These are phyloP conservation scores for Syzygium oleosum DNA, from an alignment of 345 rosid genomes.

Conservation along the genomic window DNA sequence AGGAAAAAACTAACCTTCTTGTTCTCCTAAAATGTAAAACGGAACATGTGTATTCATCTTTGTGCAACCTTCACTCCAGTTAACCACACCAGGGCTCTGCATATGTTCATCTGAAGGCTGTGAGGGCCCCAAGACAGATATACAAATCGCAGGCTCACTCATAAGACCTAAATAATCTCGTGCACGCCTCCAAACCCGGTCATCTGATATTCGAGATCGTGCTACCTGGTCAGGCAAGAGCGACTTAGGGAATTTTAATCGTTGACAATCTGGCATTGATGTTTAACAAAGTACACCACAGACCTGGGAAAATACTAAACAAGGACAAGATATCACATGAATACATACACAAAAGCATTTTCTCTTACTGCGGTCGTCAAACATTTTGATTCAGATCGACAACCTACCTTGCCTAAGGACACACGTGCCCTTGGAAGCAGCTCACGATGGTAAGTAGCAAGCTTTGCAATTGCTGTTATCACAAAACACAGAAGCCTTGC, in stretches of 20 bases:
- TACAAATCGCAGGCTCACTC: conserved; percentile 73
- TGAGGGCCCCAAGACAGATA: conserved; percentile 77
- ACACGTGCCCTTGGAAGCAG: conserved; percentile 90
- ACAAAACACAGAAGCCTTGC: conserved; percentile 95
- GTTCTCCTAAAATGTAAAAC: conserved; percentile 75
- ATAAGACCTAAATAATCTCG: conserved; percentile 79
- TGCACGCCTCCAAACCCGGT: conserved; percentile 73
- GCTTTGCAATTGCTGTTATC: conserved; percentile 85
- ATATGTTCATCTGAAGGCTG: conserved; percentile 30
- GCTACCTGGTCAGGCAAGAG: conserved; percentile 47
- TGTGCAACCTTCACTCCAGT: conserved; percentile 72
- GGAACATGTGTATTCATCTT: conserved; percentile 74
- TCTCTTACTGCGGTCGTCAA: background rate
- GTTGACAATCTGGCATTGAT: background rate
- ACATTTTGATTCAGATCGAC: background rate
- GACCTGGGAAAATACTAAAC: background rate
- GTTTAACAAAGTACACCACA: background rate
- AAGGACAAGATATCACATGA: background rate
- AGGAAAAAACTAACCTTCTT: conserved; percentile 46
- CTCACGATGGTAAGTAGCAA: conserved; percentile 80
- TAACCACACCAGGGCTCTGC: conserved; percentile 59
- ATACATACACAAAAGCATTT: background rate
- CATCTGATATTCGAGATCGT: conserved; percentile 78
- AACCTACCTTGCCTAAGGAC: conserved; percentile 84
- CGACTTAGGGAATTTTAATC: background rate